Conservation (phyloP, 179 eudicot species). For the Corrigiola litoralis region DNA sequence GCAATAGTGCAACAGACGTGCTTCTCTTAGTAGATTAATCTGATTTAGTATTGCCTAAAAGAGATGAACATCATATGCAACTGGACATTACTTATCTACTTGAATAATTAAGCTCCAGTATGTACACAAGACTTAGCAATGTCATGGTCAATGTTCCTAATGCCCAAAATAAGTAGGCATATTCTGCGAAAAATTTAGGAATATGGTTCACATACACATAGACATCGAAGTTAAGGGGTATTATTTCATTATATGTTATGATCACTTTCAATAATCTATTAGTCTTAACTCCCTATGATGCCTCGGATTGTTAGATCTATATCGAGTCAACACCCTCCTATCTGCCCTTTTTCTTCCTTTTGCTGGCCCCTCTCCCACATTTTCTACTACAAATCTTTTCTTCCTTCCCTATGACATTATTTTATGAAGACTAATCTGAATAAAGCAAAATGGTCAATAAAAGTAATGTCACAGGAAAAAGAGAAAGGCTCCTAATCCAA, state of each 20-base stretch:
- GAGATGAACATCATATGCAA: no score
- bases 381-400: background rate
- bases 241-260: background rate
- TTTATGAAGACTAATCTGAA: background rate
- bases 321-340: background rate
- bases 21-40: no score
- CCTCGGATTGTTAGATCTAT: background rate
- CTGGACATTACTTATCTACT: no score
- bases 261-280: background rate
- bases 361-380: background rate
- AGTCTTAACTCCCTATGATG: background rate
- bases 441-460: slow-evolving; percentile 7
- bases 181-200: no score
- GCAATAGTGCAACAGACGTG: no score
- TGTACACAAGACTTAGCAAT: no score
- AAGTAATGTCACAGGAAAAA: slow-evolving; percentile 3
- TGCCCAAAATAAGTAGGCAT: no score
- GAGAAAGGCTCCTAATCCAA: background rate
- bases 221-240: no score
- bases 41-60: no score
- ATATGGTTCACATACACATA: no score
- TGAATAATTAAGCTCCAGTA: no score
- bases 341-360: background rate
- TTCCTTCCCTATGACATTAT: background rate
- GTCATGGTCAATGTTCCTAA: no score